Evolutionary conservation across 371 early-diverging fungal genomes (phyloP).

Genomic region (Neoconidiobolus thromboides): DNA sequence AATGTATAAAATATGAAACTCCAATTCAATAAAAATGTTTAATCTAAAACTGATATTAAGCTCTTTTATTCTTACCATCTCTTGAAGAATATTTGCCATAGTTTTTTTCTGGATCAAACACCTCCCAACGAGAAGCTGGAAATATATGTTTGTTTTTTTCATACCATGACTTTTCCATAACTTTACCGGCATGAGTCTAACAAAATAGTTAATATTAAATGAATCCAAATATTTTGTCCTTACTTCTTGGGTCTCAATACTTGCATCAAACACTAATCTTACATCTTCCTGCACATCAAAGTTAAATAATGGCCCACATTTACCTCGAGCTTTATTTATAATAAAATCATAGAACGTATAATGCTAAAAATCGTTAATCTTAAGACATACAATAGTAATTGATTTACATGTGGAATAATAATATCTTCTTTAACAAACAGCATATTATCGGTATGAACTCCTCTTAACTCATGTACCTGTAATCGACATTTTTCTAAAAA

Average conservation of each 20-base stretch:
- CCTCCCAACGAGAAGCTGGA: conserved; percentile 86
- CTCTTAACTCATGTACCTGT: conserved; percentile 63
- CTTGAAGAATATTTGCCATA: conserved; percentile 70
- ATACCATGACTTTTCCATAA: conserved; percentile 83
- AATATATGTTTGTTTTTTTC: conserved; percentile 94
- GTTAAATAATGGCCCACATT: conserved; percentile 83
- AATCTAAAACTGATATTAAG: no score
- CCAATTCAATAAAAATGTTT: no score
- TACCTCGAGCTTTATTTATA: conserved; percentile 85
- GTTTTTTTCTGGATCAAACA: conserved; percentile 75
- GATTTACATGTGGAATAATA: conserved; percentile 76
- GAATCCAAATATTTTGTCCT: background rate
- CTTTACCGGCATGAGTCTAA: conserved; percentile 87
- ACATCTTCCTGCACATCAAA: conserved; percentile 92
- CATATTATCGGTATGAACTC: conserved; percentile 67
- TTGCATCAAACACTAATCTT: conserved; percentile 66
- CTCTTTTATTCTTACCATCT: conserved; percentile 9
- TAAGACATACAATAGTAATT: background rate
- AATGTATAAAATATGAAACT: no score
- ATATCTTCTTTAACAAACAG: conserved; percentile 90
- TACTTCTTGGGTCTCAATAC: conserved; percentile 71
- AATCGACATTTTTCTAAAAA: conserved; percentile 67
- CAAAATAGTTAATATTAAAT: background rate
- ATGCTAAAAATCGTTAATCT: conserved; percentile 24
- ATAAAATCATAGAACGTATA: conserved; percentile 94